Evolutionary conservation across 1,284 basidiomycete genomes (phyloP), one percentile per base, ranked within the genome.

Genomic region (Trichosporon ovoides): DNA sequence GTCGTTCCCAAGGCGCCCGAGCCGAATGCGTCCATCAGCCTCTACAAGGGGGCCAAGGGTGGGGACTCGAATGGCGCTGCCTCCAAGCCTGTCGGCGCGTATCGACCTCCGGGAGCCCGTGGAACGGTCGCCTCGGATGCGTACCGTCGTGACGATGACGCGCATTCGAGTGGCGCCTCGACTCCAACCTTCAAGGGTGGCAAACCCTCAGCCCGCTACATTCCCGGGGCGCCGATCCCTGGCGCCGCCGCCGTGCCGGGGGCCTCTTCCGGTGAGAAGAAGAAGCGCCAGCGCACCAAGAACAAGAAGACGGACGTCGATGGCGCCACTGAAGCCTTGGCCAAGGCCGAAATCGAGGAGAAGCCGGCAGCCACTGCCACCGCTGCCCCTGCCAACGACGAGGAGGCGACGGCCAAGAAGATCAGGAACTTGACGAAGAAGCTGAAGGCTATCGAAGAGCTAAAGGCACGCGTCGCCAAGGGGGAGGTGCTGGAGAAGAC

Each of bases 381-480:
- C n/a, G 83, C 84, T 9, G 73, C 81, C 54, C 83, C 86, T 59
- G 81, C 83, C 62, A 83, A 82, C 52, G 73, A 79, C 65, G 80
- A 92, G 72, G 87, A 98, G 79, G 83, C 91, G 18, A 78, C 82
- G 56, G 84, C 89, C 54, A 95, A 96, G 83, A 97, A 96, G 83
- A 84, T 91, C 60, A 82, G 94, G 66, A 96, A 95, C 75, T 70
- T 97, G 72, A 91, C 84, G 72, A 97, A 97, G 83, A 64, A 95
- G 89, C 82, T 96, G 69, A 95, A 95, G 77, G 93, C 91, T 13
- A 96, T 96, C 66, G 91, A 95, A 35, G 93, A 97, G 70, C 83
- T 97, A 56, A 96, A 96, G 80, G 88, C 91, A 68, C 90, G 91
- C 78, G 83, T 85, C 24, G 86, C 84, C 68, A 84, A 87, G 49